Conservation (phyloP, 352 stramenopile species). For the Pythium chondricola region DNA sequence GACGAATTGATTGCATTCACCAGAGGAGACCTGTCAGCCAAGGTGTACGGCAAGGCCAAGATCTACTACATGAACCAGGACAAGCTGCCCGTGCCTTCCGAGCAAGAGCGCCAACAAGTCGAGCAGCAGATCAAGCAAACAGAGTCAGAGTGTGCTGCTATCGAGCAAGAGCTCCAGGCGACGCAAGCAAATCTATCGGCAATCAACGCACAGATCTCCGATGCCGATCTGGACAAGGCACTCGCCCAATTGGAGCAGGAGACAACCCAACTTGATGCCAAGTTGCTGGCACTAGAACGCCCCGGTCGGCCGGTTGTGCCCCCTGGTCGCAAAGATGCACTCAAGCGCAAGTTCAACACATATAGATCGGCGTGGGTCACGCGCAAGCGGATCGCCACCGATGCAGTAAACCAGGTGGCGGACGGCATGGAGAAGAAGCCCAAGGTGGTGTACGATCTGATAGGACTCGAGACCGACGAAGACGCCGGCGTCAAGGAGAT, state of each 20-base stretch:
- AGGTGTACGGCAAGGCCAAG: constrained; percentile 76
- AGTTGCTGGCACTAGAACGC: constrained; percentile 41
- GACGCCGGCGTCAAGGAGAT: constrained; percentile 63
- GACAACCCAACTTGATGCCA: constrained; percentile 28
- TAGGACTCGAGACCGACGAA: constrained; percentile 63
- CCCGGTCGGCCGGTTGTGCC: constrained; percentile 35
- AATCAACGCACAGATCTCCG: constrained; percentile 60
- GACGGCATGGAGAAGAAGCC: constrained; percentile 83
- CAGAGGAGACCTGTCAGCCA: constrained; percentile 47
- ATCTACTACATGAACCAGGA: constrained; percentile 85
- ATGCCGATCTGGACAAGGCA: constrained; percentile 45
- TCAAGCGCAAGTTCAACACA: constrained; percentile 61
- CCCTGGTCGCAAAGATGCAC: constrained; percentile 47
- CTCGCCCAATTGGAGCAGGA: constrained; percentile 46
- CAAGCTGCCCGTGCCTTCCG: constrained; percentile 49
- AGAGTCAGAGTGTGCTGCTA: constrained; percentile 32
- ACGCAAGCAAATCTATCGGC: constrained; percentile 32
- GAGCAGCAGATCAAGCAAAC: constrained; percentile 50
- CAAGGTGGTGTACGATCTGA: constrained; percentile 51
- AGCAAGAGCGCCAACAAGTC: constrained; percentile 28
- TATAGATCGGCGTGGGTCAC: constrained; percentile 62
- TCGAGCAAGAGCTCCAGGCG: constrained; percentile 59
- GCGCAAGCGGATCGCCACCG: constrained; percentile 73
- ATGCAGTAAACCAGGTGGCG: constrained; percentile 69
- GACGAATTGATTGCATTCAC: background rate